Evolutionary conservation across 495 filamentous ascomycete genomes (phyloP).

Genomic region (Aspergillus nanangensis): DNA sequence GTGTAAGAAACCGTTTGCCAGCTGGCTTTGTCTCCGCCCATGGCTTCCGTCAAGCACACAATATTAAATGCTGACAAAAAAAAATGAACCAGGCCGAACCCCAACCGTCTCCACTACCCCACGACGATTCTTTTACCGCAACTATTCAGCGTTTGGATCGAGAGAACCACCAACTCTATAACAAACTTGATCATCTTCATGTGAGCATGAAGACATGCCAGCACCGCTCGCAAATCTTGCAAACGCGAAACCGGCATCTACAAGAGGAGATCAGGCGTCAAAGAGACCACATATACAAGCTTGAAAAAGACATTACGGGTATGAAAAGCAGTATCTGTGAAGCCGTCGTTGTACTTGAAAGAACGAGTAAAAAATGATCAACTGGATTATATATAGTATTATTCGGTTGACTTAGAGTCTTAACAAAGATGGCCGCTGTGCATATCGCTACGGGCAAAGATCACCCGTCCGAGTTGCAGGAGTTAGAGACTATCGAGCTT

Average conservation of each 20-base stretch:
- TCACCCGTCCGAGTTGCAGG: neutral
- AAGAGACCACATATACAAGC: neutral
- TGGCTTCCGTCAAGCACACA: neutral
- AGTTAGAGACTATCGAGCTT: neutral
- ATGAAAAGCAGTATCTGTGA: neutral
- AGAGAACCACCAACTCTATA: neutral
- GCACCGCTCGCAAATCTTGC: neutral
- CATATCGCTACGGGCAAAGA: neutral
- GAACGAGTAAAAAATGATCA: neutral
- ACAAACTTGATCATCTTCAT: neutral
- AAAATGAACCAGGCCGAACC: neutral
- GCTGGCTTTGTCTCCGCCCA: neutral
- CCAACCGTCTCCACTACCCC: neutral
- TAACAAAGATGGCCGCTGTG: neutral
- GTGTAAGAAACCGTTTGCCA: neutral
- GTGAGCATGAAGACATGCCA: neutral
- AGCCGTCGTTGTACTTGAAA: neutral
- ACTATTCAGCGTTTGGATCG: neutral
- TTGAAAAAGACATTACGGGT: neutral
- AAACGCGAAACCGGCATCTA: neutral
- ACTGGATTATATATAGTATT: neutral
- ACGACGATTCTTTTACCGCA: slow-evolving; percentile 1
- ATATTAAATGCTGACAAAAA: neutral
- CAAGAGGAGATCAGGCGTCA: neutral
- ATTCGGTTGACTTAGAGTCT: neutral